Evolutionary conservation across 805 yeast species (phyloP), one percentile per base, ranked within the genome.

Genomic region (Diddensiella transvaalensis): DNA sequence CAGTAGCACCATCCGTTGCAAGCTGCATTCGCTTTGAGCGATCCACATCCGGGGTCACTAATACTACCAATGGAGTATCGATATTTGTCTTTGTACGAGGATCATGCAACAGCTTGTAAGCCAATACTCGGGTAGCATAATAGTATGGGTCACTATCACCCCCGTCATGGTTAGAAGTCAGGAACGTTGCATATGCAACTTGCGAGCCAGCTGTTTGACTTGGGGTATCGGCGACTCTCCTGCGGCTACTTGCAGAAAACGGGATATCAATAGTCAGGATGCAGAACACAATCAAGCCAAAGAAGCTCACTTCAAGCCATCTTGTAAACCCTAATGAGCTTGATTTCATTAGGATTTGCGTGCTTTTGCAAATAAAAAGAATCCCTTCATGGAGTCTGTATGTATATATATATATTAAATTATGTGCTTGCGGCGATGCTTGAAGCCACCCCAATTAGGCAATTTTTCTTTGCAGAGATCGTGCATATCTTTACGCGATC

Each of bases 21-120:
- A 50, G 33, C 13, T 46, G 54, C 19, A 47, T 47, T 21, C 24
- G 49, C 23, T 46, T 50, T 21, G 47, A 47, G 19, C 33, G 36
- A 21, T 13, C 42, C 6, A 49, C 54, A 10, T 49, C 19, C 3
- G 13, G 17, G 6, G 54, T 49, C 3, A 43, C 53, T 15, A 48
- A 13, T n/a, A 49, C 53, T 18, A 49, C 8, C 22, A 49, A 49
- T 8, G 50, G 50, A 23, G 32, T 44, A 32, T 29, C 32, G 10
- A 21, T 17, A 15, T 26, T 15, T 22, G 44, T 44, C 30, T 19
- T 33, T 8, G 50, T 47, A 6, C 18, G 17, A 15, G 42, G 42
- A 26, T 47, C 48, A 22, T 40, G 43, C 19, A 47, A 37, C 6
- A 47, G 48, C 22, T 47, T 43, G 18, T 47, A 47, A 4, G 42